These are phyloP conservation scores for Xerocomus amazonicus DNA, from an alignment of 1,284 basidiomycete genomes.

Conservation along the genomic window DNA sequence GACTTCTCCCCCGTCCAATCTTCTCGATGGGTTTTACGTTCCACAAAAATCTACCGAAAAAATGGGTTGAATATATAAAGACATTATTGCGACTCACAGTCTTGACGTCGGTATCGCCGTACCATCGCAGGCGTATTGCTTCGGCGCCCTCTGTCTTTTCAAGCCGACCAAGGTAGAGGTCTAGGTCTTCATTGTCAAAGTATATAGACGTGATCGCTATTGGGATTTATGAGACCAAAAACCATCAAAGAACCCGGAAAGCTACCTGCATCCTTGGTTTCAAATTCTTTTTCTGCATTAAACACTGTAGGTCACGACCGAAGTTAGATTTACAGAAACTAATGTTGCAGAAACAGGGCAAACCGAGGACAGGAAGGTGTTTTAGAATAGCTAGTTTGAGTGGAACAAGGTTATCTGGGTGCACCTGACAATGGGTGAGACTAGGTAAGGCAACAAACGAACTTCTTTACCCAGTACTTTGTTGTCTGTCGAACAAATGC, in stretches of 20 bases:
- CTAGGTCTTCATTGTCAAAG: slow-evolving; percentile 93
- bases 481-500: slow-evolving; percentile 98
- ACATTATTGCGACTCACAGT: slow-evolving; percentile 46
- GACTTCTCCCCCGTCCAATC: slow-evolving; percentile 99
- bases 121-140: slow-evolving; percentile 95
- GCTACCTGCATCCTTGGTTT: slow-evolving; percentile 80
- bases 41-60: slow-evolving; percentile 81
- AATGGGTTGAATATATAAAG: neutral
- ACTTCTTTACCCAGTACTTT: slow-evolving; percentile 87
- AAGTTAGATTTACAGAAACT: slow-evolving; percentile 9
- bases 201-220: slow-evolving; percentile 85
- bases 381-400: slow-evolving; percentile 93
- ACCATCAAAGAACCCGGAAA: slow-evolving; percentile 1
- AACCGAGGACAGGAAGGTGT: slow-evolving; percentile 89
- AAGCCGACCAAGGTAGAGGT: slow-evolving; percentile 95
- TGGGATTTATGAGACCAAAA: slow-evolving; percentile 7
- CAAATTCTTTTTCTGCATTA: slow-evolving; percentile 93
- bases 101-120: slow-evolving; percentile 86
- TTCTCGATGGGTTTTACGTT: slow-evolving; percentile 98
- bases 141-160: slow-evolving; percentile 99
- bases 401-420: slow-evolving; percentile 93
- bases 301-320: slow-evolving; percentile 61
- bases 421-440: slow-evolving; percentile 54
- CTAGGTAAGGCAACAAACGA: neutral
- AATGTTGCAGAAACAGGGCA: slow-evolving; percentile 16